These are phyloP conservation scores for Rhodotorula diobovata DNA, from an alignment of 768 basidiomycete genomes.

Conservation along the genomic window DNA sequence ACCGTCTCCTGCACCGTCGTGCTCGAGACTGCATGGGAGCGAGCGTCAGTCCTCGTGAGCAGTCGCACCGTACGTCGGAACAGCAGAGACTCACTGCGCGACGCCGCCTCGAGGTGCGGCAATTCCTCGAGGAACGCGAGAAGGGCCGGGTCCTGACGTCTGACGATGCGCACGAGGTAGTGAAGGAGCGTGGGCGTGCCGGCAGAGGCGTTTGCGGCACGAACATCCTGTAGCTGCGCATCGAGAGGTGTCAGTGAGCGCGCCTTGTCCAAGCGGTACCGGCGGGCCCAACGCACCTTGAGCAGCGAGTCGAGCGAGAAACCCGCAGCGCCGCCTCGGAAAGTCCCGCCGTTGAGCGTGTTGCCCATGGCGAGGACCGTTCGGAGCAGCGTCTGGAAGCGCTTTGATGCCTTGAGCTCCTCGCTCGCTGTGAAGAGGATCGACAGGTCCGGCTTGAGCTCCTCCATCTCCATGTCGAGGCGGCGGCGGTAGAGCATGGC, in stretches of 20 bases:
- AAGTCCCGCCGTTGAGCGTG: slow-evolving; percentile 70
- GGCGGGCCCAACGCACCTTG: slow-evolving; percentile 56
- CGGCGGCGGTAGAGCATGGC: slow-evolving; percentile 80
- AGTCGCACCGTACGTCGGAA: too few relatives aligned
- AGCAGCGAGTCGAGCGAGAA: slow-evolving; percentile 76
- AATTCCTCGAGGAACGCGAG: slow-evolving; percentile 72
- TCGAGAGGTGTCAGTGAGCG: background rate
- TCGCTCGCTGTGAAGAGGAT: slow-evolving; percentile 65
- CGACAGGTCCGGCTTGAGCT: slow-evolving; percentile 74
- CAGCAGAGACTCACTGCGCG: slow-evolving; percentile 58
- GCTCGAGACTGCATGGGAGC: slow-evolving; percentile 61
- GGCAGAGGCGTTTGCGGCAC: slow-evolving; percentile 52
- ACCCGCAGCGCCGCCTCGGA: slow-evolving; percentile 75
- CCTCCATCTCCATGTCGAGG: slow-evolving; percentile 74
- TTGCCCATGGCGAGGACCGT: slow-evolving; percentile 75
- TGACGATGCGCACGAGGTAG: slow-evolving; percentile 71
- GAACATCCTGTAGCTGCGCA: slow-evolving; percentile 68
- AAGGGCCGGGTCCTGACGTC: slow-evolving; percentile 62
- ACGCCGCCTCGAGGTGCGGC: slow-evolving; percentile 74
- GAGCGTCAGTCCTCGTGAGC: background rate
- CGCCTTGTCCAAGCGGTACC: background rate
- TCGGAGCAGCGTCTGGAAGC: slow-evolving; percentile 69
- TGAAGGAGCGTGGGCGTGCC: slow-evolving; percentile 86
- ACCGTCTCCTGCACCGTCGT: slow-evolving; percentile 62
- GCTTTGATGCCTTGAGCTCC: slow-evolving; percentile 62